A percentile compares a stretch with the other conserved stretches of the same genome.
Conservation (phyloP, 192 early-diverging fungal genomes). For the Geosiphon pyriformis region DNA sequence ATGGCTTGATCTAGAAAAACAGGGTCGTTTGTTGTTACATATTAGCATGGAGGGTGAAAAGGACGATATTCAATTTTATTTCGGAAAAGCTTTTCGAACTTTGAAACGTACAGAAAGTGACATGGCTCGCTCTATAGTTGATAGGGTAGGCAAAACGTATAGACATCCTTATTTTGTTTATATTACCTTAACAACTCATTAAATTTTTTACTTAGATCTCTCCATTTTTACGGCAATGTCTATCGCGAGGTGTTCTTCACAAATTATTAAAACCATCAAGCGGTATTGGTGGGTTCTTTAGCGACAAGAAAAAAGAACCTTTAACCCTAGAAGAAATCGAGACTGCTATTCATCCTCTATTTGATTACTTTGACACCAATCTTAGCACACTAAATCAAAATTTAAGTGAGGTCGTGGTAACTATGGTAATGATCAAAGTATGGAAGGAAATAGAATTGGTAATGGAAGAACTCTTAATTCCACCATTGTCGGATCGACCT, state of each 20-base stretch:
- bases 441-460: slow-evolving; percentile 68
- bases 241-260: slow-evolving; percentile 57
- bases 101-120: slow-evolving; percentile 65
- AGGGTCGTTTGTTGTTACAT: slow-evolving; percentile 61
- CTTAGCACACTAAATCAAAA: slow-evolving; percentile 59
- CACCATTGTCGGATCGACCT: slow-evolving; percentile 56
- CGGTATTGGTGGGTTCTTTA: slow-evolving; percentile 27
- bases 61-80: slow-evolving; percentile 80
- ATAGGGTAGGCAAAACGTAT: slow-evolving; percentile 40
- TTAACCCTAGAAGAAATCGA: slow-evolving; percentile 50
- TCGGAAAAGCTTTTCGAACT: slow-evolving; percentile 68
- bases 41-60: slow-evolving; percentile 75
- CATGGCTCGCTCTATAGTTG: slow-evolving; percentile 63
- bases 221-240: slow-evolving; percentile 53
- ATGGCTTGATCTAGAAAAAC: slow-evolving; percentile 60
- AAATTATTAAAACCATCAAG: slow-evolving; percentile 33
- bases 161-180: no score
- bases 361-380: slow-evolving; percentile 74
- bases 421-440: slow-evolving; percentile 57
- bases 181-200: no score
- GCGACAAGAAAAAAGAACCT: slow-evolving; percentile 24
- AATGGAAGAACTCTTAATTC: slow-evolving; percentile 65
- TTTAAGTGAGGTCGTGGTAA: slow-evolving; percentile 60
- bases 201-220: slow-evolving; percentile 45
- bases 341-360: slow-evolving; percentile 58